These are phyloP conservation scores for Chaetomium sp. DNA, from an alignment of 2,329 filamentous ascomycete genomes.

Conservation along the genomic window DNA sequence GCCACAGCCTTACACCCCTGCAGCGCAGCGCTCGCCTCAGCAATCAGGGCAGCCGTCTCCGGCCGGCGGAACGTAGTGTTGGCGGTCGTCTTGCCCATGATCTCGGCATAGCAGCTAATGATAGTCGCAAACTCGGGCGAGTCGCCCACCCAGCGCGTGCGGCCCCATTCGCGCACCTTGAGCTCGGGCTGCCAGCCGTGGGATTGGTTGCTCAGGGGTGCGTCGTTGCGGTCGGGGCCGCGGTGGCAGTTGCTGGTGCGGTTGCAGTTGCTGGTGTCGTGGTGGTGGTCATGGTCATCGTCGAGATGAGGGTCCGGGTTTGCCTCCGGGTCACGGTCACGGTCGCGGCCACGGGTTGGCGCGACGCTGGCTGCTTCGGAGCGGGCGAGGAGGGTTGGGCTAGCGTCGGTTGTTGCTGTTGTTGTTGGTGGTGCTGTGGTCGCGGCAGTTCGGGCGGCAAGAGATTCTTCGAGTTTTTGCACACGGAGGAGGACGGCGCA, in stretches of 20 bases:
- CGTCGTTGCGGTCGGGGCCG: not conserved
- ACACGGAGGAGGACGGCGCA: too few species aligned
- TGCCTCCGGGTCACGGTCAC: too few species aligned
- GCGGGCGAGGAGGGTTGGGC: too few species aligned
- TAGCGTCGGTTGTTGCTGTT: not conserved
- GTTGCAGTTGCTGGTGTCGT: not conserved
- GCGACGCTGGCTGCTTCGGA: too few species aligned
- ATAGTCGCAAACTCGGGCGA: conserved; percentile 26
- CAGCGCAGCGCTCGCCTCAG: conserved; percentile 26
- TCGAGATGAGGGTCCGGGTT: not conserved
- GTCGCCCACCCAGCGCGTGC: not conserved
- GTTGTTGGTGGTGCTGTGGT: not conserved
- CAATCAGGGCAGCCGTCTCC: conserved; percentile 23
- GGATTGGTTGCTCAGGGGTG: too few species aligned
- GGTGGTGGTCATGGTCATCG: not conserved
- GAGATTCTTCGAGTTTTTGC: too few species aligned
- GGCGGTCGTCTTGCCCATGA: conserved; percentile 17
- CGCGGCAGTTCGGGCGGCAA: too few species aligned
- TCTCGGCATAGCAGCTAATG: conserved; percentile 26
- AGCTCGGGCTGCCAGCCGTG: not conserved
- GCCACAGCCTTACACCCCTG: conserved; percentile 31
- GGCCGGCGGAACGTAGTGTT: conserved; percentile 17
- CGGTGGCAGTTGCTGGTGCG: not conserved
- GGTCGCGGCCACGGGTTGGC: too few species aligned
- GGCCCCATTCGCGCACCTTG: conserved; percentile 5